phyloP scores from a whole-genome alignment of 2,329 filamentous ascomycete species.

The Chaetomiaceae sp. region DNA sequence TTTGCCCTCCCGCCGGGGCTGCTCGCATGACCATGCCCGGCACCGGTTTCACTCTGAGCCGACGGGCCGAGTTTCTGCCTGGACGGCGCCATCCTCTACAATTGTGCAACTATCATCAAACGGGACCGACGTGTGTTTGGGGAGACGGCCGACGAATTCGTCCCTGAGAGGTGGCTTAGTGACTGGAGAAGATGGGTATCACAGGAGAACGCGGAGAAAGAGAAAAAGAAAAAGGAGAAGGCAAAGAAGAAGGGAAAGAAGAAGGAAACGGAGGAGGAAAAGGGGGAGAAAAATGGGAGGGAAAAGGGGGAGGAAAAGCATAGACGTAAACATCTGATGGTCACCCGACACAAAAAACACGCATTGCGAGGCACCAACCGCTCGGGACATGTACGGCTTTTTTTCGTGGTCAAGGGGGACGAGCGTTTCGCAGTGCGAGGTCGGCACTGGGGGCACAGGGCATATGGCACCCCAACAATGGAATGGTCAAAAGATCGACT shows the following conservation, averaged over 20 bases:
- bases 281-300: no score
- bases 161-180: slow-evolving; percentile 38
- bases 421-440: no score
- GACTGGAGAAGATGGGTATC: slow-evolving; percentile 27
- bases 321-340: no score
- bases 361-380: no score
- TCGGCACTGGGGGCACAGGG: no score
- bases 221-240: no score
- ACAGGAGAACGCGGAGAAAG: slow-evolving; percentile 4
- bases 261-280: slow-evolving; percentile 5
- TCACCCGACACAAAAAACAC: slow-evolving; percentile 27
- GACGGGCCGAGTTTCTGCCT: slow-evolving; percentile 28
- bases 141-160: slow-evolving; percentile 32
- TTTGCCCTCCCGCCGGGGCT: slow-evolving; percentile 33
- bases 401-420: no score
- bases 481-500: no score
- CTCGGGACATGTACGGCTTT: no score
- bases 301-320: no score
- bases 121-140: slow-evolving; percentile 34
- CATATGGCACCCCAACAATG: no score
- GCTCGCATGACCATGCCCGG: slow-evolving; percentile 28
- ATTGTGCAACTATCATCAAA: slow-evolving; percentile 33
- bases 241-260: no score
- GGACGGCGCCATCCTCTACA: slow-evolving; percentile 35
- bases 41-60: slow-evolving; percentile 29